These are phyloP conservation scores for Gremmenia infestans DNA, from an alignment of 2,329 filamentous ascomycete species.

Conservation along the genomic window DNA sequence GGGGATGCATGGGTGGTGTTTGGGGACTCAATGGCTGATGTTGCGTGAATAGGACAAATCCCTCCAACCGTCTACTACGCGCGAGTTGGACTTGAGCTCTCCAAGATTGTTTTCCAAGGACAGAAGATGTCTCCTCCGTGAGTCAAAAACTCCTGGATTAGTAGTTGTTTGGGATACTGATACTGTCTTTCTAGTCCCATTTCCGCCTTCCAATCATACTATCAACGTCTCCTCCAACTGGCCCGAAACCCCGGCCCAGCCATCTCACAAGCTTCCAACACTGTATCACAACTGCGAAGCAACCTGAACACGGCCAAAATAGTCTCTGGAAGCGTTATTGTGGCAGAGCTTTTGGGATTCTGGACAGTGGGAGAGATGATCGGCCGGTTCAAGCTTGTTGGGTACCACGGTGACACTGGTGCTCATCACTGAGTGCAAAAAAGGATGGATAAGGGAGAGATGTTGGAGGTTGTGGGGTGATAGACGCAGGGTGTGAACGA, in stretches of 20 bases:
- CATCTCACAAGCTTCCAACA: slow-evolving; percentile 47
- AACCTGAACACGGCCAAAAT: slow-evolving; percentile 66
- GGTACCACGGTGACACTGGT: slow-evolving; percentile 70
- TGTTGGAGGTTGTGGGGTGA: neutral
- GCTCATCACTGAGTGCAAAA: slow-evolving; percentile 47
- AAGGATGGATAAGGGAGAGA: neutral
- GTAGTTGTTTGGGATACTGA: neutral
- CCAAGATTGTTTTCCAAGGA: slow-evolving; percentile 78
- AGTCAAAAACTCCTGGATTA: slow-evolving; percentile 37
- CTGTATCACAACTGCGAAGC: slow-evolving; percentile 57
- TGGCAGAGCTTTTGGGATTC: slow-evolving; percentile 88
- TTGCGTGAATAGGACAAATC: slow-evolving; percentile 60
- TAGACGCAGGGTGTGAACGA: slow-evolving; percentile 11
- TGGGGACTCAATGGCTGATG: slow-evolving; percentile 21
- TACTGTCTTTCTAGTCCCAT: slow-evolving; percentile 51
- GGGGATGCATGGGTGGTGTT: neutral
- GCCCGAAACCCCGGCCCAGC: slow-evolving; percentile 63
- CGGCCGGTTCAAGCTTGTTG: slow-evolving; percentile 89
- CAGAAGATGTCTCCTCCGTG: slow-evolving; percentile 96
- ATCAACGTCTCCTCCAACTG: slow-evolving; percentile 67
- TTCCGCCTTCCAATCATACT: slow-evolving; percentile 81
- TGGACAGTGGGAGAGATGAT: slow-evolving; percentile 98
- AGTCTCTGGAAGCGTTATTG: slow-evolving; percentile 68
- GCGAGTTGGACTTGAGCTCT: slow-evolving; percentile 80
- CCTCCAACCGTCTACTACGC: slow-evolving; percentile 89